Percentiles rank a stretch among this genome's conserved stretches.
These are phyloP conservation scores for Allantophomopsis lycopodina DNA, from an alignment of 2,329 filamentous ascomycete genomes.

Conservation along the genomic window DNA sequence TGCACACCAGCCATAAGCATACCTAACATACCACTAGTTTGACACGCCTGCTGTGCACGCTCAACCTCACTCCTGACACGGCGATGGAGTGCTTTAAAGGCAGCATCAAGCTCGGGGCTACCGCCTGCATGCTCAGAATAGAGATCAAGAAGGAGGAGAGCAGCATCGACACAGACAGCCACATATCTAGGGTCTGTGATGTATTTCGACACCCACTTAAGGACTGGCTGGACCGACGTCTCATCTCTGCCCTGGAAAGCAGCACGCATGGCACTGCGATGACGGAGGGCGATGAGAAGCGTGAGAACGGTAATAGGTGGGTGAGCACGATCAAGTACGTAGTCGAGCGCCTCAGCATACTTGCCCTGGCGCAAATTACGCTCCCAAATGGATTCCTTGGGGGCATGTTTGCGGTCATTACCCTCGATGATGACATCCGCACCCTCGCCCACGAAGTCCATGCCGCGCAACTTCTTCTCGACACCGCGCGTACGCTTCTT, in stretches of 20 bases:
- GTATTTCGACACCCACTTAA: conserved; percentile 71
- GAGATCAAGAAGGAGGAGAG: conserved; percentile 70
- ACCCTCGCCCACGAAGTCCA: conserved; percentile 73
- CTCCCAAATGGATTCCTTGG: conserved; percentile 67
- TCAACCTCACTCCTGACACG: conserved; percentile 68
- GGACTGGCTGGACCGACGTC: conserved; percentile 63
- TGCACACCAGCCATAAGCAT: conserved; percentile 43
- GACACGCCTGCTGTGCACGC: conserved; percentile 67
- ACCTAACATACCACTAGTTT: conserved; percentile 80
- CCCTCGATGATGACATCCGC: conserved; percentile 80
- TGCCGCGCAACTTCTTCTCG: conserved; percentile 48
- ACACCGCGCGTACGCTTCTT: conserved; percentile 46
- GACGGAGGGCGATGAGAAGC: conserved; percentile 69
- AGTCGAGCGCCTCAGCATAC: conserved; percentile 67
- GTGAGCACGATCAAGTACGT: conserved; percentile 49
- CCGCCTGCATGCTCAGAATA: conserved; percentile 71
- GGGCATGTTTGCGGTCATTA: conserved; percentile 48
- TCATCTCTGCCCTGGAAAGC: conserved; percentile 76
- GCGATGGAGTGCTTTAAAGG: conserved; percentile 54
- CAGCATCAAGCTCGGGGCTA: conserved; percentile 56
- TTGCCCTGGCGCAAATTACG: conserved; percentile 63
- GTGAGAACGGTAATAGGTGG: conserved; percentile 55
- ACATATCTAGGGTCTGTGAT: conserved; percentile 76
- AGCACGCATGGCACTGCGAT: conserved; percentile 71
- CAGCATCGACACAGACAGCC: conserved; percentile 68